A percentile compares a stretch with the other conserved stretches of the same genome.
Evolutionary conservation across 2,329 filamentous ascomycete genomes (phyloP).

Genomic region (Fusarium sp.): DNA sequence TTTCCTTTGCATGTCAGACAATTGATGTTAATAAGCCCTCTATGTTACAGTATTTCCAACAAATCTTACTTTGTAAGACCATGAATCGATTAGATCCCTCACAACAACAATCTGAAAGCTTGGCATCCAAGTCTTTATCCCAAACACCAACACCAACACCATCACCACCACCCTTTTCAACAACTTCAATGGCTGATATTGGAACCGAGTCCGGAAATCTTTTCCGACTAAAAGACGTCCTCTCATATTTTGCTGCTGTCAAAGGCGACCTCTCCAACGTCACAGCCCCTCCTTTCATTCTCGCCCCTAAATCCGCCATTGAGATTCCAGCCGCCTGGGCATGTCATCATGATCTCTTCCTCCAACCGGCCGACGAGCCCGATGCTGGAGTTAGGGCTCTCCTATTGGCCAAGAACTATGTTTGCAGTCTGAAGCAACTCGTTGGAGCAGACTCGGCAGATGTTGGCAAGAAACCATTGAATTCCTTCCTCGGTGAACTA

Average conservation of each 20-base stretch:
- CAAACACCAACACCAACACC: background rate
- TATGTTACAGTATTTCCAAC: background rate
- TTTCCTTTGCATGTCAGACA: background rate
- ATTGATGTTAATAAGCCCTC: background rate
- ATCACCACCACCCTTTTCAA: conserved; percentile 4
- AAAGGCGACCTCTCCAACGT: conserved; percentile 67
- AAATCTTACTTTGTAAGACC: background rate
- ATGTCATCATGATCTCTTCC: conserved; percentile 31
- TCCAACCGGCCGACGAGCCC: conserved; percentile 22
- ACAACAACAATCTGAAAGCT: conserved; percentile 4
- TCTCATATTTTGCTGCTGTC: conserved; percentile 44
- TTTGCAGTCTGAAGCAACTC: conserved; percentile 23
- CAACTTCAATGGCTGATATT: conserved; percentile 20
- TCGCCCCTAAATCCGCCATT: conserved; percentile 63
- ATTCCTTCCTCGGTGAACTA: conserved; percentile 66
- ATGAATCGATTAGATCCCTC: conserved; percentile 7
- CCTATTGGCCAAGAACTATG: conserved; percentile 20
- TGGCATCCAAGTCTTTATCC: conserved; percentile 10
- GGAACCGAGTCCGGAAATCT: conserved; percentile 24
- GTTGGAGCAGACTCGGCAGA: conserved; percentile 19
- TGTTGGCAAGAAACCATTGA: conserved; percentile 62
- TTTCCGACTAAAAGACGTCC: conserved; percentile 17
- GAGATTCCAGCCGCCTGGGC: conserved; percentile 66
- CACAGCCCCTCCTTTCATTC: conserved; percentile 64
- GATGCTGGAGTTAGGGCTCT: conserved; percentile 23